A percentile compares a stretch with the other conserved stretches of the same genome.
phyloP scores from a whole-genome alignment of 257 asterid species.

The Euphrasia confusa region DNA sequence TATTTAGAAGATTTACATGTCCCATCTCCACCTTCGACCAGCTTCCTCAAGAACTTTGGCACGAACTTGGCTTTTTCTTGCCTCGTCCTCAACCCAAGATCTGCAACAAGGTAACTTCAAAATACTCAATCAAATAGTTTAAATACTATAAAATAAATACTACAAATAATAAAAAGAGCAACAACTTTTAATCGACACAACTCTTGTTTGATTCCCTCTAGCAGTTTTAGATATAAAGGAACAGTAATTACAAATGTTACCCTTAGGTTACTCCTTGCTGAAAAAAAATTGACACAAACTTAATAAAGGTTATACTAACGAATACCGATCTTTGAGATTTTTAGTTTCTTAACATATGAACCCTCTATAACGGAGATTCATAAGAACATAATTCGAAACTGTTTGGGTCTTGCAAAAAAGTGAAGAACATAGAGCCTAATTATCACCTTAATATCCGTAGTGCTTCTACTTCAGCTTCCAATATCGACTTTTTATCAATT shows the following conservation, averaged over 20 bases:
- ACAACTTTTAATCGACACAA: too few species aligned
- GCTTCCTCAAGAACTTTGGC: slow-evolving; percentile 76
- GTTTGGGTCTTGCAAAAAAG: too few species aligned
- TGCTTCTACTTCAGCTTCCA: slow-evolving; percentile 87
- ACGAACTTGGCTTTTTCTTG: slow-evolving; percentile 69
- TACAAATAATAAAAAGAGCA: too few species aligned
- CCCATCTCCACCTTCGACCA: slow-evolving; percentile 89
- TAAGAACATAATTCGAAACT: too few species aligned
- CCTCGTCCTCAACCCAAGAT: slow-evolving; percentile 95
- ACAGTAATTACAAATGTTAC: neutral
- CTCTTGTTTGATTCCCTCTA: neutral
- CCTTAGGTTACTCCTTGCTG: neutral
- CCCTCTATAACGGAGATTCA: too few species aligned
- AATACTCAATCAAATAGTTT: slow-evolving; percentile 4
- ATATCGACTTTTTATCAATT: slow-evolving; percentile 60
- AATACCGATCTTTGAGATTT: too few species aligned
- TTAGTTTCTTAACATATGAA: too few species aligned
- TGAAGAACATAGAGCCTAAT: neutral
- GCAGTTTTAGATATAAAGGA: neutral
- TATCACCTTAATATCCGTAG: slow-evolving; percentile 69
- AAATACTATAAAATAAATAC: neutral
- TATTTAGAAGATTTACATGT: slow-evolving; percentile 22
- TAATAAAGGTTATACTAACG: too few species aligned
- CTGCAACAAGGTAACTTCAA: slow-evolving; percentile 31
- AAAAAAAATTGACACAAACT: neutral